These are phyloP conservation scores for Penicillium concentricum DNA, from an alignment of 2,329 filamentous ascomycete genomes.

Conservation along the genomic window DNA sequence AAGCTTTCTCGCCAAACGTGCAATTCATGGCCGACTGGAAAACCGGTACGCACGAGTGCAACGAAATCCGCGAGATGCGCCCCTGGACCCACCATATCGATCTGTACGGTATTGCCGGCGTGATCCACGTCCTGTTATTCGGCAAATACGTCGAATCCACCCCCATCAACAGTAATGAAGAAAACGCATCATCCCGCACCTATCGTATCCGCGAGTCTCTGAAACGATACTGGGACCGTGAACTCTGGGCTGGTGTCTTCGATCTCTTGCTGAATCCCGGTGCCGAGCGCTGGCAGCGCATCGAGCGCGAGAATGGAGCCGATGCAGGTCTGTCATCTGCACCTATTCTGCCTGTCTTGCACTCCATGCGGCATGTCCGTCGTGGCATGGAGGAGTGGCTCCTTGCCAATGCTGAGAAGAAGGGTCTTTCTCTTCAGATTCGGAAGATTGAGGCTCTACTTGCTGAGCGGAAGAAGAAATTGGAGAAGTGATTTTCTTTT, in stretches of 20 bases:
- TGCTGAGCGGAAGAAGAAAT: conserved; percentile 51
- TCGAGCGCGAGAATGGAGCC: conserved; percentile 49
- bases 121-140: conserved; percentile 84
- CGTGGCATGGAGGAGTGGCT: conserved; percentile 84
- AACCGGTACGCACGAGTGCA: conserved; percentile 80
- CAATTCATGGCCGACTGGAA: conserved; percentile 97
- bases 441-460: conserved; percentile 67
- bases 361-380: conserved; percentile 66
- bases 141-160: conserved; percentile 90
- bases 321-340: not conserved
- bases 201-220: conserved; percentile 80
- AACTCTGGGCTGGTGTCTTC: conserved; percentile 83
- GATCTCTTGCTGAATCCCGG: conserved; percentile 80
- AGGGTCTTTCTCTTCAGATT: conserved; percentile 59
- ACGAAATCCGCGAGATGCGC: conserved; percentile 89
- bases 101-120: conserved; percentile 87
- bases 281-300: conserved; percentile 57
- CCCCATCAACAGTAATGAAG: conserved; percentile 26
- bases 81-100: conserved; percentile 99
- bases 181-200: conserved; percentile 42
- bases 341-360: conserved; percentile 68
- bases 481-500: conserved; percentile 28
- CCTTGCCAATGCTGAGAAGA: conserved; percentile 76
- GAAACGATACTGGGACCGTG: conserved; percentile 95
- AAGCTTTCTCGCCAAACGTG: conserved; percentile 70